These are phyloP conservation scores for Musa schizocarpa DNA, from an alignment of 176 grass and related monocot species.

Conservation along the genomic window DNA sequence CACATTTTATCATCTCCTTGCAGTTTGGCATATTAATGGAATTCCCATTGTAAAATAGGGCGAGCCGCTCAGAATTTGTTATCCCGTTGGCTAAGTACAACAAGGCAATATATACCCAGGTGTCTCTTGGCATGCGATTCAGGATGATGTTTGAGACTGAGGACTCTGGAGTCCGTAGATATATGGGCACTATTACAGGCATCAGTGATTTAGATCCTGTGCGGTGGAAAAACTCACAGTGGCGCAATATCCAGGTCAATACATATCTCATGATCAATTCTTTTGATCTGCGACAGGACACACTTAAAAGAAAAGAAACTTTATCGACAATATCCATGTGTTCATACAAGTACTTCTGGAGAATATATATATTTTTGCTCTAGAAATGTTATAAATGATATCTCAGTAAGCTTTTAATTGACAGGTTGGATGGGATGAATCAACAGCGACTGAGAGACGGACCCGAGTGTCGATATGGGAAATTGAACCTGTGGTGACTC, in stretches of 20 bases:
- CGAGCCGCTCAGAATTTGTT: conserved; percentile 91
- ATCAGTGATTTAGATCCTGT: conserved; percentile 81
- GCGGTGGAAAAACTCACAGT: conserved; percentile 95
- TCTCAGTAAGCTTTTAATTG: conserved; percentile 5
- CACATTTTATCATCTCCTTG: not conserved
- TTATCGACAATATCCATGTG: not conserved
- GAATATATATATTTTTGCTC: too few species aligned
- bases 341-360: too few species aligned
- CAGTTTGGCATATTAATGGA: conserved; percentile 6
- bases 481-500: conserved; percentile 94
- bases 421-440: conserved; percentile 99
- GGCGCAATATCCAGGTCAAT: conserved; percentile 88
- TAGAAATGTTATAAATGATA: not conserved
- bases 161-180: conserved; percentile 88
- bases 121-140: conserved; percentile 95
- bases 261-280: not conserved
- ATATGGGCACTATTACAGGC: conserved; percentile 95
- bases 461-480: conserved; percentile 96
- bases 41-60: conserved; percentile 34
- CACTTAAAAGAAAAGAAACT: not conserved
- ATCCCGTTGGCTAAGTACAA: conserved; percentile 94
- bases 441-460: conserved; percentile 74
- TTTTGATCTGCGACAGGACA: not conserved
- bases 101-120: conserved; percentile 94
- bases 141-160: conserved; percentile 98